Percentiles rank a stretch among this genome's conserved stretches.
Conservation (phyloP, 257 asterid genomes). For the Nicotiana noctiflora region DNA sequence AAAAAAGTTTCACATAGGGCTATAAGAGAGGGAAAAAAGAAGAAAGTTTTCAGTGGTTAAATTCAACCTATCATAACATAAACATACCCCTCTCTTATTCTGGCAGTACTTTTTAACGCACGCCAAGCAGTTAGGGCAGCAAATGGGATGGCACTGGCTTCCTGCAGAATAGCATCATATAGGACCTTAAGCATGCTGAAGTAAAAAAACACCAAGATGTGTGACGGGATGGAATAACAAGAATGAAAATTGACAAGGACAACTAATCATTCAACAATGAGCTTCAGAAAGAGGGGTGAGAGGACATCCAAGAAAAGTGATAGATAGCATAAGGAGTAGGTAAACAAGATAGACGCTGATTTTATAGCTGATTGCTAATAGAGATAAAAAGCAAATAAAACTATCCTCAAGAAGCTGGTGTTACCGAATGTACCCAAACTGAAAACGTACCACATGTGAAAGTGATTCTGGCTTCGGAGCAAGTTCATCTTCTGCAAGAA, state of each 20-base stretch:
- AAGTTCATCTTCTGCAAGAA: constrained; percentile 84
- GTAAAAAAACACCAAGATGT: background rate
- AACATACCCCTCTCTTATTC: constrained; percentile 65
- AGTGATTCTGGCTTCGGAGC: constrained; percentile 63
- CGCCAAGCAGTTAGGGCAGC: constrained; percentile 99
- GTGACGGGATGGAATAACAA: background rate
- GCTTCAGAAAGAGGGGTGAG: background rate
- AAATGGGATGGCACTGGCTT: constrained; percentile 96
- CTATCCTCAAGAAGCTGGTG: background rate
- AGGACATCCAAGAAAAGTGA: background rate
- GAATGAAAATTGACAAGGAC: background rate
- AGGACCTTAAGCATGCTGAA: constrained; percentile 1
- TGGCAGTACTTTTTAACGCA: constrained; percentile 82
- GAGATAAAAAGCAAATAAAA: background rate
- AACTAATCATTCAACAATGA: background rate
- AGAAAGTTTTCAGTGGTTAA: background rate
- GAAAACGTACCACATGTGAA: constrained; percentile 67
- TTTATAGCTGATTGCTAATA: background rate
- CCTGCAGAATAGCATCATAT: constrained; percentile 37
- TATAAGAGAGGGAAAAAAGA: background rate
- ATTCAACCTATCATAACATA: background rate
- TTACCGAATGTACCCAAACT: background rate
- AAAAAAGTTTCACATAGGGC: background rate
- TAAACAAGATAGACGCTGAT: background rate
- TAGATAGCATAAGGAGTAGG: background rate